Base-by-base conservation (phyloP, 192 early-diverging fungal species). In the Podila epigama region DNA sequence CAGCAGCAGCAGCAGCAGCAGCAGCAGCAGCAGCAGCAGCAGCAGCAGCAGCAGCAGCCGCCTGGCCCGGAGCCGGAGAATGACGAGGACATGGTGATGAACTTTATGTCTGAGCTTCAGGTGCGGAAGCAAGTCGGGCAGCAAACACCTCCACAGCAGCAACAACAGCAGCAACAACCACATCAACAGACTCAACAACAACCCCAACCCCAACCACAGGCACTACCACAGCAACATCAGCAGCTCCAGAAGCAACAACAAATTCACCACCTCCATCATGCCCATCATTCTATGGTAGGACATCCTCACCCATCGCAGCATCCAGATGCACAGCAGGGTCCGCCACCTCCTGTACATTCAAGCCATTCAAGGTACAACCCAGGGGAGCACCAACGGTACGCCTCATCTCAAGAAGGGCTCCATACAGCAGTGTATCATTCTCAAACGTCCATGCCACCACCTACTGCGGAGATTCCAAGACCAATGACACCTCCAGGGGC, bases 41-140 rank as follows among this genome's bases (percentile, higher is more conserved):
- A 54, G 29, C 52, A 66, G 7, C 70, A 66, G 2, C 63, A 63
- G 15, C 57, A 66, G 22, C 57, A 75, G 41, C 5, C 51, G 20
- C 51, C 70, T 3, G 62, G 53, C 60, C 2, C 54, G 44, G 44
- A 44, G 4, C 22, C 60, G 13, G 66, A 68, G 10, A 77, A 77
- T 29, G 73, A 77, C 55, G 73, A 68, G 22, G 66, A 52, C 7
- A 6, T 53, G 1, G 66, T 77, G 1, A 64, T 77, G 60, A 77
- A 68, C 29, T 77, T 77, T 33, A 68, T 77, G 73, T 75, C 65
- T 5, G 65, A 68, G 15, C 51, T 68, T 25, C 73, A 77, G 44
- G 60, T 63, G 52, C 48, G 51, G 35, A 58, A 69, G 57, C 66
- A 66, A 6, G 51, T 48, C 22, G 42, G 42, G 18, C 42, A 48